Percentiles rank a stretch among this genome's conserved stretches.
These are phyloP conservation scores for Fusarium piperis DNA, from an alignment of 2,329 filamentous ascomycete species.

Conservation along the genomic window DNA sequence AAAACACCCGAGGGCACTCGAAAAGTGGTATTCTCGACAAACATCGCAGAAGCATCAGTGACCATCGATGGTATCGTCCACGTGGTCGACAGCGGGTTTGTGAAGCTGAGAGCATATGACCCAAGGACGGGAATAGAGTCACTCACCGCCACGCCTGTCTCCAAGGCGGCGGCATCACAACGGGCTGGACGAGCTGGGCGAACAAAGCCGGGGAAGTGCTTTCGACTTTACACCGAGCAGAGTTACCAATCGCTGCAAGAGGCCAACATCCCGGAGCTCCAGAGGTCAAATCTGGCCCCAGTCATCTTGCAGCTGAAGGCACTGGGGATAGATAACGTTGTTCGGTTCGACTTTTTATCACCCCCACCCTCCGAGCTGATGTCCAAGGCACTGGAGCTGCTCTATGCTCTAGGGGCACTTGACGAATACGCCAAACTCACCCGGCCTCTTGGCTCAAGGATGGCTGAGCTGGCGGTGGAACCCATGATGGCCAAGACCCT, in stretches of 20 bases:
- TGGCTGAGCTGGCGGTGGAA: conserved; percentile 93
- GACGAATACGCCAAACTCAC: conserved; percentile 93
- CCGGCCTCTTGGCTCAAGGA: conserved; percentile 83
- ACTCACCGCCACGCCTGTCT: conserved; percentile 82
- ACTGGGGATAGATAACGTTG: conserved; percentile 92
- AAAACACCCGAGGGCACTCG: conserved; percentile 81
- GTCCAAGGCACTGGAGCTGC: conserved; percentile 84
- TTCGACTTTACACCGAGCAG: conserved; percentile 86
- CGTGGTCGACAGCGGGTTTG: conserved; percentile 90
- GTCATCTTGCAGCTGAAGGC: conserved; percentile 93
- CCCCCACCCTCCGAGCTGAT: conserved; percentile 86
- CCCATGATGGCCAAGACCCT: conserved; percentile 96
- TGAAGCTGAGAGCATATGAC: conserved; percentile 88
- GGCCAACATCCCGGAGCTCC: conserved; percentile 86
- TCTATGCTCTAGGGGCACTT: conserved; percentile 86
- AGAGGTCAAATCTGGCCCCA: conserved; percentile 89
- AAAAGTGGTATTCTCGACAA: conserved; percentile 93
- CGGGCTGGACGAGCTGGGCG: conserved; percentile 89
- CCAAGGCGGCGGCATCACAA: conserved; percentile 92
- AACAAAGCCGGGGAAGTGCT: conserved; percentile 92
- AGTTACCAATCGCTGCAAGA: conserved; percentile 73
- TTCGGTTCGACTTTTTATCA: conserved; percentile 89
- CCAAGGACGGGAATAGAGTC: conserved; percentile 88
- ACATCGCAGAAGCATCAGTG: conserved; percentile 95
- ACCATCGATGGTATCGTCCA: conserved; percentile 93